Percentiles rank a stretch among this genome's conserved stretches.
Conservation (phyloP, 2,329 filamentous ascomycete genomes). For the Phaeomoniella chlamydospora region DNA sequence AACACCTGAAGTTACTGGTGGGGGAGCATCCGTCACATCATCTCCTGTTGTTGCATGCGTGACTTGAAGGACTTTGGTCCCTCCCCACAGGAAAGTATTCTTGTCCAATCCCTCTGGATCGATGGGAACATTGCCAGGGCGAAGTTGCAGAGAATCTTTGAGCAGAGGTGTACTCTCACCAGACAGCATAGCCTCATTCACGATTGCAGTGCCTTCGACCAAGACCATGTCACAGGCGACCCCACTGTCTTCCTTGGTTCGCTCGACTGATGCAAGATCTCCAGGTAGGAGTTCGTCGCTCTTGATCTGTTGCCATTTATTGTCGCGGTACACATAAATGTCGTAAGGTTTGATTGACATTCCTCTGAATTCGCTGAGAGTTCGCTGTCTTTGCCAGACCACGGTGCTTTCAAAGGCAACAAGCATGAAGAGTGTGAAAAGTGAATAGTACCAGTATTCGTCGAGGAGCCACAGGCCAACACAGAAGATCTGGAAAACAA, state of each 20-base stretch:
- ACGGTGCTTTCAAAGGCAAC: constrained; percentile 96
- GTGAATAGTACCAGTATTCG: constrained; percentile 99
- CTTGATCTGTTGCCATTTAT: constrained; percentile 74
- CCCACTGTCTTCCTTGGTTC: constrained; percentile 92
- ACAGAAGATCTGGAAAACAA: constrained; percentile 98
- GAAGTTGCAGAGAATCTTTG: constrained; percentile 88
- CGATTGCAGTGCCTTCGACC: constrained; percentile 88
- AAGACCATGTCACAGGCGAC: constrained; percentile 96
- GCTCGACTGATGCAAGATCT: constrained; percentile 79
- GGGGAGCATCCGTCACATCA: constrained; percentile 41
- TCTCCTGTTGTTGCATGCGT: constrained; percentile 73
- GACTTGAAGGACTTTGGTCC: constrained; percentile 92
- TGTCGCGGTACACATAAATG: constrained; percentile 75
- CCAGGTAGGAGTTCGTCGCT: constrained; percentile 89
- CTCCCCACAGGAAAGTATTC: constrained; percentile 90
- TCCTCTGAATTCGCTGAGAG: constrained; percentile 86
- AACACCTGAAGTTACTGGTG: constrained; percentile 60
- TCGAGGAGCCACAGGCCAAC: constrained; percentile 97
- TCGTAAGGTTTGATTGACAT: constrained; percentile 99
- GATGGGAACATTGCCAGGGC: constrained; percentile 63
- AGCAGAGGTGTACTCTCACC: constrained; percentile 93
- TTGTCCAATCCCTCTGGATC: constrained; percentile 91
- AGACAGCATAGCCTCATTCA: constrained; percentile 98
- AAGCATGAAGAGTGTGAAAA: constrained; percentile 98
- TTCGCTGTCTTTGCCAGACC: constrained; percentile 96